Base-by-base conservation (phyloP, 2,329 filamentous ascomycete species). In the Didymellaceae sp. region DNA sequence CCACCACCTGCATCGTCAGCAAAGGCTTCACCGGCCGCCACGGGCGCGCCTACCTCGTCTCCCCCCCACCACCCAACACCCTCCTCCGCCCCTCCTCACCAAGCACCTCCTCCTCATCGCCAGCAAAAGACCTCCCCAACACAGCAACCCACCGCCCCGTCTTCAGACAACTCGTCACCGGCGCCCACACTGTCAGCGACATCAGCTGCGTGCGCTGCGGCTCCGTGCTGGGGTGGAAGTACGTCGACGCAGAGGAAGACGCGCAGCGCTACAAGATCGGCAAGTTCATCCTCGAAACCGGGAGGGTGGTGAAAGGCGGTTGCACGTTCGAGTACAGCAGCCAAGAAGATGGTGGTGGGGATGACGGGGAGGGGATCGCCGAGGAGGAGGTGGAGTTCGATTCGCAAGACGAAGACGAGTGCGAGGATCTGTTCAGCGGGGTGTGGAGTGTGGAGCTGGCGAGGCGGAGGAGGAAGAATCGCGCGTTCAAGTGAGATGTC, bases 11-110 rank as follows among this genome's bases (percentile, higher is more conserved):
- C 55, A 85, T 86, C 49, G 82, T 86, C 62, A 80, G 76, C 72
- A 86, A 86, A 73, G 84, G 84, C 45, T 87, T 87, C 71, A 86
- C 82, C 18, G 84, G 84, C 55, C 81, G 84, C 14, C 81, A 86
- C 66, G 84, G 84, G 5, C 82, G 84, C 48, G 84, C 84, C 32
- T 86, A 85, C 68, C 81, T 87, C 49, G 83, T 87, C 24, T 75
- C 80, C 1, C 77, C 81, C 2, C 68, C 72, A 1, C 5, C 60
- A 72, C 6, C 63, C 70, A 26, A 13, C n/a, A 24, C 70, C 9
- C 54, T 69, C 34, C 56, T 9, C 35, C 20, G 4, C 20, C 6
- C 6, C 20, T 11, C 11, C 14, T 7, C 35, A 14, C 3, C 11
- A 26, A 24, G n/a, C 18, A 22, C 18, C 33, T 10, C 20, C 5